Percentiles rank a stretch among this genome's conserved stretches.
Conservation (phyloP, 768 basidiomycete genomes). For the Podaxis sp. region DNA sequence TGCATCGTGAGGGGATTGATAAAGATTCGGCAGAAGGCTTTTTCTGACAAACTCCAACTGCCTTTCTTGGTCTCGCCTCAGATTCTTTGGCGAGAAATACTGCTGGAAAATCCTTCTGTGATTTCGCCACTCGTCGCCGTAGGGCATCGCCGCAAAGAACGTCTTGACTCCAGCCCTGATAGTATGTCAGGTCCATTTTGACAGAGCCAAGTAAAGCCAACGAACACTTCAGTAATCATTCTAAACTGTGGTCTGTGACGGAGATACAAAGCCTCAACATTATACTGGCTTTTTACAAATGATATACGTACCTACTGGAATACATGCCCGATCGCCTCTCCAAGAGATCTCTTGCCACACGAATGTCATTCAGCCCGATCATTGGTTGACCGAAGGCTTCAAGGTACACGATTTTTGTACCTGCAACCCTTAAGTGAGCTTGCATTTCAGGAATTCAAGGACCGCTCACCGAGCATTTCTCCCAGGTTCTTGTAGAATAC, state of each 20-base stretch:
- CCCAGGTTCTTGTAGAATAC: constrained; percentile 8
- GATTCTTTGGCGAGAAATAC: constrained; percentile 5
- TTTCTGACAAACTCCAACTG: neutral
- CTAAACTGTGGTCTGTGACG: neutral
- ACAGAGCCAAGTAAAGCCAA: neutral
- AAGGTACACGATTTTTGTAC: constrained; percentile 7
- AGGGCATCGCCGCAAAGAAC: constrained; percentile 10
- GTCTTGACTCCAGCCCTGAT: neutral
- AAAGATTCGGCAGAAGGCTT: constrained; percentile 3
- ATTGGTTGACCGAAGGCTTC: constrained; percentile 24
- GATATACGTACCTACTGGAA: constrained; percentile 18
- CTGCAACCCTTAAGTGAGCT: neutral
- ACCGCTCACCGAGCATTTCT: constrained; percentile 13
- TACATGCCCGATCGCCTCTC: constrained; percentile 26
- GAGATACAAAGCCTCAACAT: neutral
- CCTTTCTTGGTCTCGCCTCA: constrained; percentile 3
- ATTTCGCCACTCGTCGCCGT: constrained; percentile 12
- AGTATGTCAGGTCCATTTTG: neutral
- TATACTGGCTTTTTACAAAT: neutral
- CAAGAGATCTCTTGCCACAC: constrained; percentile 23
- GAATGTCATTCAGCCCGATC: constrained; percentile 24
- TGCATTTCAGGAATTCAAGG: neutral
- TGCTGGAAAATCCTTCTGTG: constrained; percentile 14
- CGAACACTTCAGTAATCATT: constrained; percentile 2
- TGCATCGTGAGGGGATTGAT: neutral